phyloP scores from a whole-genome alignment of 1,284 basidiomycete genomes.

The Athelia psychrophila region DNA sequence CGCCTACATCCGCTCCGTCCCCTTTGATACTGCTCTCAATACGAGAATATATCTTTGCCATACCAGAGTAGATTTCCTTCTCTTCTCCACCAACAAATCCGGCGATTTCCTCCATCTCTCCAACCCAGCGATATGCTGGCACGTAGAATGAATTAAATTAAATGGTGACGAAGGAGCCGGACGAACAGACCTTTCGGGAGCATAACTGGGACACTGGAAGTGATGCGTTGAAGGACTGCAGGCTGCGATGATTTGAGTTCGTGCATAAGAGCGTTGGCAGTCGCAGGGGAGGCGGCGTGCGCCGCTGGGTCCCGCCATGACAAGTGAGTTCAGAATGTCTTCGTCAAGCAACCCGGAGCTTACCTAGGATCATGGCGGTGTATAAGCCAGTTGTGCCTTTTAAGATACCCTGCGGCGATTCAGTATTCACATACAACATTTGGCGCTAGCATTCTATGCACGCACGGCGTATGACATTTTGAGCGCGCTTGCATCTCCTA shows the following conservation, averaged over 20 bases:
- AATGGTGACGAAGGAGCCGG: no score
- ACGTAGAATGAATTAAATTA: no score
- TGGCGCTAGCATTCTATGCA: not conserved
- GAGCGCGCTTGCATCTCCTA: conserved; percentile 59
- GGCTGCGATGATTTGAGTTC: conserved; percentile 49
- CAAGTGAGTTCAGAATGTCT: not conserved
- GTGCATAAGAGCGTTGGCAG: conserved; percentile 46
- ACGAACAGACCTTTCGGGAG: not conserved
- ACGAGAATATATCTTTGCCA: conserved; percentile 43
- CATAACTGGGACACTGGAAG: conserved; percentile 30
- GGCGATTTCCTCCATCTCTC: conserved; percentile 61
- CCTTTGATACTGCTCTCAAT: conserved; percentile 37
- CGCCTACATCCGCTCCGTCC: conserved; percentile 33
- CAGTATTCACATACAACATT: conserved; percentile 4
- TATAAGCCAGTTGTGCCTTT: conserved; percentile 56
- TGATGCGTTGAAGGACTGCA: conserved; percentile 36
- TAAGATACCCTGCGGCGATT: conserved; percentile 41
- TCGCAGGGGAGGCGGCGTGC: conserved; percentile 53
- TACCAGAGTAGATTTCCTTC: conserved; percentile 43
- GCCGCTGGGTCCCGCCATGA: conserved; percentile 35
- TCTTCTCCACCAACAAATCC: conserved; percentile 48
- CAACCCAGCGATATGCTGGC: conserved; percentile 58
- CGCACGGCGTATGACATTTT: conserved; percentile 65
- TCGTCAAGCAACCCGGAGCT: conserved; percentile 11
- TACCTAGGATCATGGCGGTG: conserved; percentile 56